These are phyloP conservation scores for Lactarius deliciosus DNA, from an alignment of 768 basidiomycete genomes.

Conservation along the genomic window DNA sequence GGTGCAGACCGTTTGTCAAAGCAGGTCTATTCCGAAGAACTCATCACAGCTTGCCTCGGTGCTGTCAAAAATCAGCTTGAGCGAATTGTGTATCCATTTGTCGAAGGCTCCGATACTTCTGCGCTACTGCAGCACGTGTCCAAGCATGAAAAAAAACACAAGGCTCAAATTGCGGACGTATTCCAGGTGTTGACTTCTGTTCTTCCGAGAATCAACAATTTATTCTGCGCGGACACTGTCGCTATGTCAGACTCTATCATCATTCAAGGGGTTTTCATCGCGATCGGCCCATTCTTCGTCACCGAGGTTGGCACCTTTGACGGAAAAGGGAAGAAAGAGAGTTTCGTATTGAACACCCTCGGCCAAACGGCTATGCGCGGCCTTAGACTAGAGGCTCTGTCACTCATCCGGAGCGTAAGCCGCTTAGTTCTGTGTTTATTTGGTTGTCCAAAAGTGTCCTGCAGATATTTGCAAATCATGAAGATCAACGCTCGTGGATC, in stretches of 20 bases:
- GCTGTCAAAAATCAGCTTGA: constrained; percentile 79
- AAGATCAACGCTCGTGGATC: constrained; percentile 92
- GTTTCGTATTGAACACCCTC: constrained; percentile 59
- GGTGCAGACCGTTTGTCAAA: constrained; percentile 80
- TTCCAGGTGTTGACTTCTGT: constrained; percentile 72
- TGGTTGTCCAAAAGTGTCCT: constrained; percentile 20
- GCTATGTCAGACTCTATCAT: constrained; percentile 89
- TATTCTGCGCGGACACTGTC: constrained; percentile 70
- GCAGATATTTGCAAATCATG: constrained; percentile 89
- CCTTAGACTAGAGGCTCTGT: constrained; percentile 76
- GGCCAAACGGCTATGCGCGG: constrained; percentile 81
- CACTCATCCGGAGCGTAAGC: constrained; percentile 81
- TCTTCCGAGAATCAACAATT: constrained; percentile 69
- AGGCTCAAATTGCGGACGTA: constrained; percentile 59
- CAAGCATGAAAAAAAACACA: constrained; percentile 39
- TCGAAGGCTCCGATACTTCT: constrained; percentile 62
- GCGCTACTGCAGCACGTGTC: constrained; percentile 54
- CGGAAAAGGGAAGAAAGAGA: constrained; percentile 56
- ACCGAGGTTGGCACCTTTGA: constrained; percentile 64
- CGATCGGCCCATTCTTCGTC: constrained; percentile 93
- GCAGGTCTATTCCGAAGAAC: constrained; percentile 95
- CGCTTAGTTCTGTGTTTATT: constrained; percentile 6
- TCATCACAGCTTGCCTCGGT: constrained; percentile 75
- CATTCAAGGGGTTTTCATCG: constrained; percentile 89
- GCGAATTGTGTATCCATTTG: constrained; percentile 80